Percentiles rank a stretch among this genome's conserved stretches.
Conservation (phyloP, 2,329 filamentous ascomycete genomes). For the Apiospora malaysiana region DNA sequence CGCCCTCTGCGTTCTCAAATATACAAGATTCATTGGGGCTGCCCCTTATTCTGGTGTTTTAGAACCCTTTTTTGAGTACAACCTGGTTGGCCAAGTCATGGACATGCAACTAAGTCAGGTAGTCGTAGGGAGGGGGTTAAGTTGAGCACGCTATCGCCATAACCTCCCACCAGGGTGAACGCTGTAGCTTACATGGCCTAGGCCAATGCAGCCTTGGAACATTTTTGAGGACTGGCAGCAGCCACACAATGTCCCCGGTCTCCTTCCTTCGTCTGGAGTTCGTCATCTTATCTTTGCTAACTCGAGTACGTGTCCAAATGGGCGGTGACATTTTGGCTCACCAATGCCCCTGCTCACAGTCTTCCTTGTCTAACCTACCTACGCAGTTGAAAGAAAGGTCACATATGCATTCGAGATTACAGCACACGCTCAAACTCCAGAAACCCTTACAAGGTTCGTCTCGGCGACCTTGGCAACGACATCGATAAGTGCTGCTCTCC, state of each 20-base stretch:
- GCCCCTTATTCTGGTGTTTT: not conserved
- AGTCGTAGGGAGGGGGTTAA: not conserved
- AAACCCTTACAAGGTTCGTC: not conserved
- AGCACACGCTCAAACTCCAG: not conserved
- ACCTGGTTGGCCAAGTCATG: not conserved
- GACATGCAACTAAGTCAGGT: not conserved
- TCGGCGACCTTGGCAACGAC: not conserved
- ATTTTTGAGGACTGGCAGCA: not conserved
- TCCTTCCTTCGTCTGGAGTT: not conserved
- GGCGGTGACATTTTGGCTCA: slow-evolving; percentile 1
- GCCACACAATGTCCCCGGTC: not conserved
- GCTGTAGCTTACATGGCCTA: slow-evolving; percentile 6
- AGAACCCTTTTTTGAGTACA: not conserved
- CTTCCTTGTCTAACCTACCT: not conserved
- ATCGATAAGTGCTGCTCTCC: too few species aligned
- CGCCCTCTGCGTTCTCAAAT: not conserved
- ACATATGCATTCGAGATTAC: not conserved
- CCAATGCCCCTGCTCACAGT: not conserved
- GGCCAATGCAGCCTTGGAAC: not conserved
- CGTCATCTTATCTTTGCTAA: slow-evolving; percentile 9
- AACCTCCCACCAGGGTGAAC: not conserved
- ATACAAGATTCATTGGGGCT: not conserved
- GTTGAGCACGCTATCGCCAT: not conserved
- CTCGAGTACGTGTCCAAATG: not conserved
- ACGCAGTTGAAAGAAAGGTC: not conserved